Evolutionary conservation across 169 alveolate genomes (phyloP).

Genomic region (Cryptosporidium xiaoi): DNA sequence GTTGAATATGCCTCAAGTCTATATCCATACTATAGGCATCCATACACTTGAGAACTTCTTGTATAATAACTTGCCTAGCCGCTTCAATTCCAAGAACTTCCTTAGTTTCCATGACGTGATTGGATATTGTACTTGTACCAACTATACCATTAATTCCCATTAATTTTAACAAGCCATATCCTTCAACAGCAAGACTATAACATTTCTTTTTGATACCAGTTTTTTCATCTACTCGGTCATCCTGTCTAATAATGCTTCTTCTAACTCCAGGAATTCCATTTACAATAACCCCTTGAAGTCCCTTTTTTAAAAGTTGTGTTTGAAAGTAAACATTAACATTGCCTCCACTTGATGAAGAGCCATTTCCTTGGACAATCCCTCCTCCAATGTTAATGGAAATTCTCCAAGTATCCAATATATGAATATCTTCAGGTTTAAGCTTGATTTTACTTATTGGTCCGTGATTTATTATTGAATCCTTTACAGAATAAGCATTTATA

Average conservation of each 20-base stretch:
- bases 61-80: slow-evolving; percentile 93
- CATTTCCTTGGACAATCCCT: background rate
- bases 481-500: slow-evolving; percentile 86
- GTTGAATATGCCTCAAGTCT: slow-evolving; percentile 95
- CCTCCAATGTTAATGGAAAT: slow-evolving; percentile 75
- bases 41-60: slow-evolving; percentile 93
- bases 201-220: slow-evolving; percentile 32
- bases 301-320: slow-evolving; percentile 79
- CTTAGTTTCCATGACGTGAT: slow-evolving; percentile 94
- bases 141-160: slow-evolving; percentile 94
- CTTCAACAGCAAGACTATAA: slow-evolving; percentile 93
- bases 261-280: slow-evolving; percentile 79
- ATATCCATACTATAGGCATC: slow-evolving; percentile 93
- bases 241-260: slow-evolving; percentile 82
- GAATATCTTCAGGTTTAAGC: slow-evolving; percentile 80
- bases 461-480: slow-evolving; percentile 84
- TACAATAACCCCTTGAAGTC: slow-evolving; percentile 76
- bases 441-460: slow-evolving; percentile 86
- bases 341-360: slow-evolving; percentile 85
- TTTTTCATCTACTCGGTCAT: slow-evolving; percentile 42
- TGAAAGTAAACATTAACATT: slow-evolving; percentile 85
- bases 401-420: slow-evolving; percentile 70
- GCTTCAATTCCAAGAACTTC: slow-evolving; percentile 96
- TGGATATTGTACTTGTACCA: slow-evolving; percentile 88
- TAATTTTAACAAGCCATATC: slow-evolving; percentile 91